phyloP scores from a whole-genome alignment of 2,329 filamentous ascomycete species.

The Venturia effusa region DNA sequence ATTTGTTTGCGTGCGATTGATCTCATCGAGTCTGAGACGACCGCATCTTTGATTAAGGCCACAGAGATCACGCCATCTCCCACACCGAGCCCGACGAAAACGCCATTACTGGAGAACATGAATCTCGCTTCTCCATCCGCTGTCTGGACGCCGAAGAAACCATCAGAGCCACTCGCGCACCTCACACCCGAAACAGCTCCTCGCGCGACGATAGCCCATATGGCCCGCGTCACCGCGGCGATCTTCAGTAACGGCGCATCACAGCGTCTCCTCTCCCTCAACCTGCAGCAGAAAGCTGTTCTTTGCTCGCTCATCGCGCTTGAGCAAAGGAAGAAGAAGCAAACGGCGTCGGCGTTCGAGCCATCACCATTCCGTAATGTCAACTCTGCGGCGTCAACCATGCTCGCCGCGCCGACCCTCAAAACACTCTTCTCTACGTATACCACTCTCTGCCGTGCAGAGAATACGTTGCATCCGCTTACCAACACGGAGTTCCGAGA shows the following conservation, averaged over 20 bases:
- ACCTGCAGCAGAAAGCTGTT: conserved; percentile 92
- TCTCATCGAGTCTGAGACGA: conserved; percentile 75
- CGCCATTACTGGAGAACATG: conserved; percentile 67
- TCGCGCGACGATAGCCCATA: conserved; percentile 76
- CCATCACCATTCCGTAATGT: conserved; percentile 23
- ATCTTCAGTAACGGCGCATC: conserved; percentile 83
- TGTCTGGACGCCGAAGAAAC: conserved; percentile 25
- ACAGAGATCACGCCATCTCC: conserved; percentile 34
- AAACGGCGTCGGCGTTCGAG: conserved; percentile 35
- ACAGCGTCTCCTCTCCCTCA: conserved; percentile 76
- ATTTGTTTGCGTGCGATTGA: conserved; percentile 85
- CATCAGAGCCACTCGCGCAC: conserved; percentile 38
- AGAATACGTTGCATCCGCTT: conserved; percentile 81
- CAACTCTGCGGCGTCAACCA: conserved; percentile 18
- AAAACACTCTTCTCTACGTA: conserved; percentile 81
- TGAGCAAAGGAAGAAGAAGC: conserved; percentile 50
- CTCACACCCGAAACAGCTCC: conserved; percentile 73
- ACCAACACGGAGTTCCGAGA: conserved; percentile 90
- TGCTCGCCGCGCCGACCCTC: conserved; percentile 57
- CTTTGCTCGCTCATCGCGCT: conserved; percentile 79
- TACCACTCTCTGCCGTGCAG: conserved; percentile 67
- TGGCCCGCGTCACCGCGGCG: conserved; percentile 81
- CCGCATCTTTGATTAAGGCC: conserved; percentile 55
- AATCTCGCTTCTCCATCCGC: conserved; percentile 55
- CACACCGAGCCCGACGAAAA: conserved; percentile 58